Evolutionary conservation across 1,284 basidiomycete genomes (phyloP), one percentile per base, ranked within the genome.

Genomic region (Rhodotorula sp.): DNA sequence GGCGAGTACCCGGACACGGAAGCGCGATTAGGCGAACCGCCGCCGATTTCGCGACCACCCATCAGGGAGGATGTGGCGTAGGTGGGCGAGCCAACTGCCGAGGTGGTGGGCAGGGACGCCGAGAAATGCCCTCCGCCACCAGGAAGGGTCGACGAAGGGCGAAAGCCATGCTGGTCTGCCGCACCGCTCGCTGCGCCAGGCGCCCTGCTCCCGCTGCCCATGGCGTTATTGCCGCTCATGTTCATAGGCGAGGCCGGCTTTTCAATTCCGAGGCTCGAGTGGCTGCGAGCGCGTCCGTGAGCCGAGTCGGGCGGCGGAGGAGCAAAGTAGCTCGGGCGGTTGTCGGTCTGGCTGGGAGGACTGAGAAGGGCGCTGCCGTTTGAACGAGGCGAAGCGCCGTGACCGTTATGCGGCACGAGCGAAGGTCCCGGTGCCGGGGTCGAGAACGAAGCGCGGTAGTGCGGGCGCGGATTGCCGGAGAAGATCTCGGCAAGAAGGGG

Each of bases 401-500:
- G 58, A 21, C 64, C 61, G 46, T 61, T 67, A 52, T 59, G 66
- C 53, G 68, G 72, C 27, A 68, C 72, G 19, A 58, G 45, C 23
- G 60, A 53, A 7, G 62, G 27, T 34, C 34, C n/a, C 44, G 55
- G 53, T 9, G 62, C 62, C 44, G 62, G 55, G 48, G 54, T 65
- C 45, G 52, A 64, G 27, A 34, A 63, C 4, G 72, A 50, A 7
- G 72, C 63, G 41, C 74, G 72, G 61, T 66, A 76, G 49, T 74
- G 73, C 16, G 75, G 75, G 1, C 75, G 55, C 2, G 70, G 65
- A 53, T 72, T 66, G 50, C 75, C 75, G 3, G 67, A 63, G 57
- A 76, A 74, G 70, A 76, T 72, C 59, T 72, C 70, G 44, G 73
- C 75, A 42, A 81, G 13, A 75, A 70, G 61, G 27, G 71, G 61